These are phyloP conservation scores for Phaeosphaeriaceae sp. DNA, from an alignment of 2,329 filamentous ascomycete genomes.

Conservation along the genomic window DNA sequence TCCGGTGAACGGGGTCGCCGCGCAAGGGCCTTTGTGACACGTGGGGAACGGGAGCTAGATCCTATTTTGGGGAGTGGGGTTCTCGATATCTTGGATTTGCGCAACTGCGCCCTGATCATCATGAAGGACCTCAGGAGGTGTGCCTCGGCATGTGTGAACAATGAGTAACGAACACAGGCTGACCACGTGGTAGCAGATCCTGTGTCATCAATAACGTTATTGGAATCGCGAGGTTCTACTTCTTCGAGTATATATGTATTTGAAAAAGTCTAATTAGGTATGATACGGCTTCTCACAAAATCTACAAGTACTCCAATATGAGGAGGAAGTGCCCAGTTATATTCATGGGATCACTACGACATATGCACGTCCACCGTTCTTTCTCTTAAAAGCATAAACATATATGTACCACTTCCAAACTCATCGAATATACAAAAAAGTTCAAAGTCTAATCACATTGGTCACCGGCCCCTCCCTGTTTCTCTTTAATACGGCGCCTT, in stretches of 20 bases:
- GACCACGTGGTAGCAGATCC: no score
- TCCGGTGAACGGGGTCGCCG: conserved; percentile 8
- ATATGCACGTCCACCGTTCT: background rate
- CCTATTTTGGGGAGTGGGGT: conserved; percentile 5
- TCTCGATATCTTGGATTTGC: background rate
- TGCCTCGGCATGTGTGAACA: background rate
- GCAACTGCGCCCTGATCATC: conserved; percentile 16
- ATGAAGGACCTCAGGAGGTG: background rate
- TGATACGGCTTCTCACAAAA: no score
- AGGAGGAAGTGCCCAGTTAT: no score
- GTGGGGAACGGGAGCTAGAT: conserved; percentile 8
- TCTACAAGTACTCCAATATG: no score
- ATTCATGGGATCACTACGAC: background rate
- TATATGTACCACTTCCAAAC: background rate
- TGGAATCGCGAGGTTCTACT: no score
- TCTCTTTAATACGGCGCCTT: conserved; percentile 36
- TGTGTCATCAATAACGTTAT: no score
- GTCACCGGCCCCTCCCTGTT: background rate
- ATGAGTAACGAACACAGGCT: no score
- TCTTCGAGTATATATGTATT: no score
- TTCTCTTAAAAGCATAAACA: background rate
- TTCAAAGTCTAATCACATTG: background rate
- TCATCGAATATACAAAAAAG: background rate
- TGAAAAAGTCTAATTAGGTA: no score
- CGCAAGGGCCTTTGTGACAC: conserved; percentile 1